Evolutionary conservation across 2,329 filamentous ascomycete species (phyloP).

Genomic region (Karstenula rhodostoma): DNA sequence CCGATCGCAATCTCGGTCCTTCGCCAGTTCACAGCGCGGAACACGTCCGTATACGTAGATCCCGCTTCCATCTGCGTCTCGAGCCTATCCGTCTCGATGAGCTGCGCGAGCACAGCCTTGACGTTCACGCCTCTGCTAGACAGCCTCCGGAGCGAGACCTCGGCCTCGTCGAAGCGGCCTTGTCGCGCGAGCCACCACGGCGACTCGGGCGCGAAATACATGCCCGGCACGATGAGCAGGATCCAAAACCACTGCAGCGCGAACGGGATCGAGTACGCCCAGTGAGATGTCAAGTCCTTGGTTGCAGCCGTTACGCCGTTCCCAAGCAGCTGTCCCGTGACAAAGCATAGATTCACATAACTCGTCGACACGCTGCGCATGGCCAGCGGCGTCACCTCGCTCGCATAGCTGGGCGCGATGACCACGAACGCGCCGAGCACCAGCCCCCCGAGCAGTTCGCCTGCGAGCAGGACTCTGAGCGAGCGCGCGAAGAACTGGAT

Average conservation of each 20-base stretch:
- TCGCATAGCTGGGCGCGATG: constrained; percentile 68
- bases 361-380: constrained; percentile 66
- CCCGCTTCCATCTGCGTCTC: constrained; percentile 67
- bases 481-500: constrained; percentile 70
- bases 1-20: constrained; percentile 73
- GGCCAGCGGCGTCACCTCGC: constrained; percentile 68
- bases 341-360: constrained; percentile 70
- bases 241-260: constrained; percentile 79
- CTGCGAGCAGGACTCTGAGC: constrained; percentile 64
- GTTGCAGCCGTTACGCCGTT: constrained; percentile 51
- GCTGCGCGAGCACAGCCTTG: constrained; percentile 75
- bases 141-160: constrained; percentile 68
- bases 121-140: constrained; percentile 60
- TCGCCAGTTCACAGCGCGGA: constrained; percentile 76
- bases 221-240: constrained; percentile 67
- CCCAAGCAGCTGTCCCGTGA: constrained; percentile 67
- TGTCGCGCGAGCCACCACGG: constrained; percentile 78
- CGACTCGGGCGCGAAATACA: constrained; percentile 73
- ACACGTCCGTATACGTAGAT: constrained; percentile 79
- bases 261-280: constrained; percentile 70
- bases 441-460: constrained; percentile 66
- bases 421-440: constrained; percentile 69
- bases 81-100: constrained; percentile 82
- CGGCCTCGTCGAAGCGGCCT: constrained; percentile 70
- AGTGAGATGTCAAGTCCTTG: constrained; percentile 56